Conservation (phyloP, 169 alveolate genomes). For the Plasmodium coatneyi region DNA sequence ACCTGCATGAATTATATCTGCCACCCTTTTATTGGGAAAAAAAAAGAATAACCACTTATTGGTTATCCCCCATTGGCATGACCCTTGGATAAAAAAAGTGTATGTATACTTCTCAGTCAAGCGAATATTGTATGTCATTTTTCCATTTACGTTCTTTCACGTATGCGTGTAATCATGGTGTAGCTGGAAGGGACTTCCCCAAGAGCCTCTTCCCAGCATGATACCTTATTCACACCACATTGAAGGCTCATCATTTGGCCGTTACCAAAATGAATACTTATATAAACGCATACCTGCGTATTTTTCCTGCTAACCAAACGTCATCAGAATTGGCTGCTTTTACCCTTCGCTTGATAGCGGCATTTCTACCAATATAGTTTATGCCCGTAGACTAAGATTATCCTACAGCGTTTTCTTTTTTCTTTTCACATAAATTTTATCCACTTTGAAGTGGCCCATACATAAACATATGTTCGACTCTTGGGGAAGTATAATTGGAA, state of each 20-base stretch:
- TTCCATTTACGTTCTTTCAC: not conserved
- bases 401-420: not conserved
- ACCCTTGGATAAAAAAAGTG: not conserved
- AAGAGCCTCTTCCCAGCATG: not conserved
- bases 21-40: not conserved
- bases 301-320: not conserved
- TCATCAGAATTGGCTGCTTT: not conserved
- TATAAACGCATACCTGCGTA: not conserved
- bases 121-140: not conserved
- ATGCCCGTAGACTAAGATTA: not conserved
- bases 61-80: not conserved
- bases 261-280: not conserved
- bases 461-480: not conserved
- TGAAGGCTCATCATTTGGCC: not conserved
- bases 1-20: not conserved
- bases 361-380: not conserved
- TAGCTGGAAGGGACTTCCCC: not conserved
- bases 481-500: not conserved
- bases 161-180: not conserved
- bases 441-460: not conserved
- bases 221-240: not conserved
- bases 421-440: not conserved
- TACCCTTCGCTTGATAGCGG: not conserved
- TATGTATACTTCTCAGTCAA: not conserved
- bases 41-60: not conserved